Conservation (phyloP, 306 rosid species). For the Inga oerstediana region DNA sequence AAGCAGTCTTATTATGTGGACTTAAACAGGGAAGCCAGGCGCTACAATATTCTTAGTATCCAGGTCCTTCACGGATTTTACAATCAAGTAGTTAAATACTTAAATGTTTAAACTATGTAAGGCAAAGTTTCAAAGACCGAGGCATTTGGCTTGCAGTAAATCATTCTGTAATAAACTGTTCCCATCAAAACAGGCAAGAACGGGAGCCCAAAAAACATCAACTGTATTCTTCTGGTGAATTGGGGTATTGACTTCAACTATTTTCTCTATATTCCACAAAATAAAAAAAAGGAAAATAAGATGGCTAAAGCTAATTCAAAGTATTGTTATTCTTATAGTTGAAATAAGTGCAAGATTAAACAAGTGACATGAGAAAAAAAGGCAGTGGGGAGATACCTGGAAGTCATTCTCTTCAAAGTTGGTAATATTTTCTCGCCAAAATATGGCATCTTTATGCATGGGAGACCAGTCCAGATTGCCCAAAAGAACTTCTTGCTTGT, state of each 20-base stretch:
- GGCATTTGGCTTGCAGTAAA: no score
- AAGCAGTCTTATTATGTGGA: no score
- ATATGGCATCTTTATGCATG: constrained; percentile 90
- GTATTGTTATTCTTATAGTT: constrained; percentile 2
- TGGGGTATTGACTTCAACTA: neutral
- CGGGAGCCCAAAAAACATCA: no score
- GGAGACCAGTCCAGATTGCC: constrained; percentile 99
- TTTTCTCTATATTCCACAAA: neutral
- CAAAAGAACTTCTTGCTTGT: constrained; percentile 94
- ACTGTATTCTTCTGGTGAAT: no score
- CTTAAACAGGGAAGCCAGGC: no score
- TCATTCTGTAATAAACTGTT: no score
- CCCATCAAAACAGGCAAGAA: no score
- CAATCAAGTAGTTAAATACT: no score
- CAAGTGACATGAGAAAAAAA: constrained; percentile 11
- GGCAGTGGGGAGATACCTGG: constrained; percentile 59
- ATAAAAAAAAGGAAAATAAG: neutral
- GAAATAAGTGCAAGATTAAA: neutral
- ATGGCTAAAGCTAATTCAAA: constrained; percentile 6
- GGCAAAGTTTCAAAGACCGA: no score
- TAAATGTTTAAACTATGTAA: no score
- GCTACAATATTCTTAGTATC: no score
- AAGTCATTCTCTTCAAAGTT: constrained; percentile 93
- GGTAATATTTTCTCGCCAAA: constrained; percentile 91
- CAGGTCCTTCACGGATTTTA: no score